Evolutionary conservation across 768 basidiomycete species (phyloP), one percentile per base, ranked within the genome.

Genomic region (Coprinopsis marcescibilis): DNA sequence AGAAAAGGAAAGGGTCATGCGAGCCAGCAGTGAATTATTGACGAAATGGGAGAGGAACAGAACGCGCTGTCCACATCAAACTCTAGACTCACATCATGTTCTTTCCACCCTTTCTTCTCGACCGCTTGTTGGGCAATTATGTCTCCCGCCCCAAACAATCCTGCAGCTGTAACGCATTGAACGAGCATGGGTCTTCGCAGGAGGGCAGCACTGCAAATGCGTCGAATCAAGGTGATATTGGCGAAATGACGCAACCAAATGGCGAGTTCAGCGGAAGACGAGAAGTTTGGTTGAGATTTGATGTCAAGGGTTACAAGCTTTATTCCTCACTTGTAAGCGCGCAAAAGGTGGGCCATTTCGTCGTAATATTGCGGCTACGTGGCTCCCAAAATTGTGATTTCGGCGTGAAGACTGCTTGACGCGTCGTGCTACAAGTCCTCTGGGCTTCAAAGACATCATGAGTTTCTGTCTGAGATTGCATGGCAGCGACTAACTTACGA

Each of bases 121-220:
- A 94, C 76, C 1, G 68, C 76, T 63, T 95, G 93, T 64, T 96
- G 92, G 0, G 92, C 92, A 34, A 94, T 75, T 1, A 92, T 56
- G 59, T 91, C 89, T 17, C 86, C 88, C 4, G 75, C 69, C 35
- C 85, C 82, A 52, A 89, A 90, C 7, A 90, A 66, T 42, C 83
- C 55, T 1, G 74, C 77, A 0, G 83, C 83, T 0, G 85, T 85
- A 0, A 65, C 63, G 47, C 80, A 85, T 53, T 86, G 83, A 2
- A 79, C 65, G 14, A 78, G 45, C 66, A 85, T 68, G 0, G 86
- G 85, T 11, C 77, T 71, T 10, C 80, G 75, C 42, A 83, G 63
- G 17, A 88, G 72, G 15, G 74, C 65, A 1, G 78, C 66, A 59
- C 85, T 87, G 38, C 27, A 38, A 48, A 24, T 41, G n/a, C 35